A percentile compares a stretch with the other conserved stretches of the same genome.
These are phyloP conservation scores for Phaeomoniella chlamydospora DNA, from an alignment of 2,329 filamentous ascomycete species.

Conservation along the genomic window DNA sequence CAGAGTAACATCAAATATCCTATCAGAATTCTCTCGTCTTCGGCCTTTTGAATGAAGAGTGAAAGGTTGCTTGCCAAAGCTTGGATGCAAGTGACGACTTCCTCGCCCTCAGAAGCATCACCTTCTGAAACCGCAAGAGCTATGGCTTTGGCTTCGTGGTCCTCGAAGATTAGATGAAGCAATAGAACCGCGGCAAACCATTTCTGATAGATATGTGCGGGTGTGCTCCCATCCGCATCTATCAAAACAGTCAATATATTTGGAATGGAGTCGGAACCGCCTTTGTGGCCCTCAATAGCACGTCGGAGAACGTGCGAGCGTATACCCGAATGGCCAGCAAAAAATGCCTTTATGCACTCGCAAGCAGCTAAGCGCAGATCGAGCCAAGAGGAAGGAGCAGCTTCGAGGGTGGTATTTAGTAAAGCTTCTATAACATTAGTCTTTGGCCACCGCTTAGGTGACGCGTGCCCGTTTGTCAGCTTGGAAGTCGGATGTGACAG, in stretches of 20 bases:
- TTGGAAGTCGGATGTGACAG: slow-evolving; percentile 7
- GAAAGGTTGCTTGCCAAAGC: slow-evolving; percentile 76
- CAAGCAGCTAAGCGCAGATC: slow-evolving; percentile 74
- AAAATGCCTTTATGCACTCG: slow-evolving; percentile 86
- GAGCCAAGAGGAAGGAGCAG: slow-evolving; percentile 52
- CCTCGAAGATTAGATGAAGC: slow-evolving; percentile 73
- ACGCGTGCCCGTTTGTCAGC: slow-evolving; percentile 18
- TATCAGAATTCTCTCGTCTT: slow-evolving; percentile 66
- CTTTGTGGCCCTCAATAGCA: slow-evolving; percentile 75
- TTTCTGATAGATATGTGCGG: slow-evolving; percentile 66
- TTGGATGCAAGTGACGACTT: slow-evolving; percentile 89
- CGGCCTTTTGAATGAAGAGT: slow-evolving; percentile 56
- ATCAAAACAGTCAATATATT: slow-evolving; percentile 81
- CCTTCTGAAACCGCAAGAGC: slow-evolving; percentile 79
- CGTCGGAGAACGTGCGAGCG: slow-evolving; percentile 72
- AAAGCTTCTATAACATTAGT: slow-evolving; percentile 91
- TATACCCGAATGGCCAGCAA: slow-evolving; percentile 67
- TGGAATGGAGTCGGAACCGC: slow-evolving; percentile 64
- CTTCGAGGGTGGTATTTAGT: slow-evolving; percentile 63
- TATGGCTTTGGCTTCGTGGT: slow-evolving; percentile 61
- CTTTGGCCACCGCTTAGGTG: slow-evolving; percentile 36
- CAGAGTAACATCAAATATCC: slow-evolving; percentile 83
- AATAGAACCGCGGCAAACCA: slow-evolving; percentile 85
- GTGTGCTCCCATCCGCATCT: slow-evolving; percentile 45
- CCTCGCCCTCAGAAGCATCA: slow-evolving; percentile 76